Base-by-base conservation (phyloP, 1,284 basidiomycete species). In the Leccinum cinnamomeum region DNA sequence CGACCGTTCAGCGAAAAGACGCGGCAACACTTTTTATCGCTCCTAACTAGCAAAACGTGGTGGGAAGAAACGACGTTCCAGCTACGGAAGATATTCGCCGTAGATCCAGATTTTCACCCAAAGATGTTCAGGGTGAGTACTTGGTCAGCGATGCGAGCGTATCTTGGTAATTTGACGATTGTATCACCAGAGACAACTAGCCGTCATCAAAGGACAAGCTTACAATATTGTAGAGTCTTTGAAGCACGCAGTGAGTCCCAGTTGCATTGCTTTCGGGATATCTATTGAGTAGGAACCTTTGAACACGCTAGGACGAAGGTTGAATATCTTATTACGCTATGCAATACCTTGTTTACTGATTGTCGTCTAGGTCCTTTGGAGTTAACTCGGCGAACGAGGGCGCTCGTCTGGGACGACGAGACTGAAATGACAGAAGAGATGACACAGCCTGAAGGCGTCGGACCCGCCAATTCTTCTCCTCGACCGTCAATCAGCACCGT, bases 131-230 rank as follows among this genome's bases (percentile, higher is more conserved):
- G 80, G 62, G 90, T 89, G 69, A 70, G 82, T 75, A 14, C 53
- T 48, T 59, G 33, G 30, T 44, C 53, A 51, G 20, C 46, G 30
- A 44, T 58, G 30, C 2, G 57, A 16, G n/a, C 55, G 62, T 7
- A 58, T 50, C 16, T 18, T 58, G 50, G 54, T 58, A 20, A n/a
- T 53, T 62, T 33, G 62, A 65, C n/a, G n/a, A 53, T 55, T 18
- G 5, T 56, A 54, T 66, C 39, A 67, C 14, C 67, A 92, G 87
- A 81, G 90, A 67, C 94, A 97, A 83, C 79, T 97, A 67, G 90
- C 91, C 41, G 91, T 97, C 7, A 87, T 97, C 66, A 95, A 95
- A 75, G 95, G 94, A 3, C 95, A 97, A 73, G 94, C 92, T 5
- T 94, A 88, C 84, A 95, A 95, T 68, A 88, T 97, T 37, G 84